phyloP scores from a whole-genome alignment of 805 yeast species.

The Maudiozyma bulderi region DNA sequence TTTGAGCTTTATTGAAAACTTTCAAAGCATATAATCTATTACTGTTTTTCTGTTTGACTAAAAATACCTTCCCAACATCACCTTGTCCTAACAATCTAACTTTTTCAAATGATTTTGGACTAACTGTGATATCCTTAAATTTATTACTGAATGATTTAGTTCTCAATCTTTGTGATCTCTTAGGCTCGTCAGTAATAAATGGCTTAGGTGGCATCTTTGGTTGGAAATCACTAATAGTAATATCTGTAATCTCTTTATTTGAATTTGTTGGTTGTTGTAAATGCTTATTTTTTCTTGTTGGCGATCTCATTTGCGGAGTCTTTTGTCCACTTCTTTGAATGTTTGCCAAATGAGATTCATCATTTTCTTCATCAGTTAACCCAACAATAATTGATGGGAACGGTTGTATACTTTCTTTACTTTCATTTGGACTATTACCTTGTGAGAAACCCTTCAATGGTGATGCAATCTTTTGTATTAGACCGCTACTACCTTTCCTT shows the following conservation, averaged over 20 bases:
- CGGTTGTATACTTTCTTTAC: constrained; percentile 10
- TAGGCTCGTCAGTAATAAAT: constrained; percentile 16
- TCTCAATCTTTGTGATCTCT: constrained; percentile 30
- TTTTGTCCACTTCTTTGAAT: neutral
- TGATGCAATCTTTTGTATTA: neutral
- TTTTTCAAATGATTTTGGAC: constrained; percentile 82
- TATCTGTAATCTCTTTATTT: neutral
- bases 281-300: neutral
- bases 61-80: constrained; percentile 93
- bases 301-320: neutral
- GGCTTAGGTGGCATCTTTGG: constrained; percentile 2
- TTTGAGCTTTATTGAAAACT: constrained; percentile 78
- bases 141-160: constrained; percentile 54
- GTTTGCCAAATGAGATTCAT: neutral
- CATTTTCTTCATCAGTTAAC: constrained; percentile 8
- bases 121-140: constrained; percentile 68
- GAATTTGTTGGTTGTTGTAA: too few relatives aligned
- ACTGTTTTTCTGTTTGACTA: constrained; percentile 74
- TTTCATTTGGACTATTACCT: constrained; percentile 7
- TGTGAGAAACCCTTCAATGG: constrained; percentile 1
- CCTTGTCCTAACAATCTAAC: constrained; percentile 90
- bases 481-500: neutral
- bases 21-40: constrained; percentile 85
- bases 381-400: constrained; percentile 22
- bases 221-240: neutral